A percentile compares a stretch with the other conserved stretches of the same genome.
phyloP scores from a whole-genome alignment of 225 moss, liverwort and hornwort species.

The Thuidium tamariscinum region DNA sequence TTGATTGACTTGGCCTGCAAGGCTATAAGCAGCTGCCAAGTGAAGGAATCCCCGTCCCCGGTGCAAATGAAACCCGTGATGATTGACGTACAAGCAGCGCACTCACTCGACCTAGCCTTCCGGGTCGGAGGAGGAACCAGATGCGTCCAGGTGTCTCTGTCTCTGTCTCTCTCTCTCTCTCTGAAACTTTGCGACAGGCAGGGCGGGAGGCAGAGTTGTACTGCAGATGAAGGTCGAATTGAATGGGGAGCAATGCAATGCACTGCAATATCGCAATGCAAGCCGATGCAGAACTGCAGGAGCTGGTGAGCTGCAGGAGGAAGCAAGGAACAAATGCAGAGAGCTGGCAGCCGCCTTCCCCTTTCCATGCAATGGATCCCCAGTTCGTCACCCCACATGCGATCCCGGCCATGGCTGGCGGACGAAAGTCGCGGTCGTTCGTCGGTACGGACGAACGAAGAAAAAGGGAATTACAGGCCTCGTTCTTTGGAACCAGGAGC shows the following conservation, averaged over 20 bases:
- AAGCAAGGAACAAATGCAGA: neutral
- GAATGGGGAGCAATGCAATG: neutral
- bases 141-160: neutral
- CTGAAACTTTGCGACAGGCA: neutral
- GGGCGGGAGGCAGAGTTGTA: neutral
- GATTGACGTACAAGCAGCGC: neutral
- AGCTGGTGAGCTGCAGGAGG: neutral
- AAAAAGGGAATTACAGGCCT: neutral
- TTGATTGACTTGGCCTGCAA: neutral
- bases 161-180: neutral
- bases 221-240: neutral
- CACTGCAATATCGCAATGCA: neutral
- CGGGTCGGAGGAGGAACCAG: neutral
- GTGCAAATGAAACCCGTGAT: neutral
- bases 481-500: neutral
- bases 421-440: neutral
- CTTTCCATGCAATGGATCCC: neutral
- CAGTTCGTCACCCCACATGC: too few species aligned
- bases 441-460: neutral
- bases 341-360: neutral
- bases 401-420: too few species aligned
- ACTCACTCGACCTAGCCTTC: neutral
- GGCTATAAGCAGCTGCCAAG: neutral
- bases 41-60: neutral
- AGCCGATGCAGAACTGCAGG: neutral